Conservation (phyloP, 345 rosid species). For the Corymbia maculata region DNA sequence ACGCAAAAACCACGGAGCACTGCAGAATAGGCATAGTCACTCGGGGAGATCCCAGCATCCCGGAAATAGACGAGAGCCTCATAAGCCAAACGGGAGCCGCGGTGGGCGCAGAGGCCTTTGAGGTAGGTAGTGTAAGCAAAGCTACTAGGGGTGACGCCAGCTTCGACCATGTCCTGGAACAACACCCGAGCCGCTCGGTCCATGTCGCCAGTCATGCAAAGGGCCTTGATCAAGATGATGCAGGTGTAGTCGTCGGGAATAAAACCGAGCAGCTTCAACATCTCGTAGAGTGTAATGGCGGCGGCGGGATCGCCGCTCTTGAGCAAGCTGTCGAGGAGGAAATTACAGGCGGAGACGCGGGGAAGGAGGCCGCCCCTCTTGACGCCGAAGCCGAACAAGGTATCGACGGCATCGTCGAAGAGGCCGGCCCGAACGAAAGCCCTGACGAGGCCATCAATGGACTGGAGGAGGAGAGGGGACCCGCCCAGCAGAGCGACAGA, state of each 20-base stretch:
- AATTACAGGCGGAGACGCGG: constrained; percentile 30
- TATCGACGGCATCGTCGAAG: neutral
- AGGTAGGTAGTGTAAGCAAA: constrained; percentile 47
- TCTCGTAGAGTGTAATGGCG: constrained; percentile 33
- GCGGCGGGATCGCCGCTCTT: constrained; percentile 23
- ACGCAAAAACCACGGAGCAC: constrained; percentile 50
- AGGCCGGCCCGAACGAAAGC: neutral
- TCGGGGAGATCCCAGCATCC: constrained; percentile 16
- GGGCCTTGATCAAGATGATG: constrained; percentile 49
- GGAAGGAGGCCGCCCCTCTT: constrained; percentile 3
- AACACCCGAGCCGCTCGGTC: constrained; percentile 30
- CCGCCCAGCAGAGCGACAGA: neutral
- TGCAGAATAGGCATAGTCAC: constrained; percentile 23
- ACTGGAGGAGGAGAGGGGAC: neutral
- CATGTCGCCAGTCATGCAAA: constrained; percentile 43
- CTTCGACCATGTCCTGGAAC: constrained; percentile 35
- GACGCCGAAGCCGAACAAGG: constrained; percentile 13
- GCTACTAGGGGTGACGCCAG: constrained; percentile 19
- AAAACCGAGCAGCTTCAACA: constrained; percentile 38
- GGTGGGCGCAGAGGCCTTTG: constrained; percentile 53
- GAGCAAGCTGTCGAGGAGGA: constrained; percentile 46
- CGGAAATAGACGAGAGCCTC: constrained; percentile 14
- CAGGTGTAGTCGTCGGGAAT: constrained; percentile 42
- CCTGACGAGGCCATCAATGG: neutral
- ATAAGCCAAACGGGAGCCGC: constrained; percentile 30